These are phyloP conservation scores for Bjerkandera adusta DNA, from an alignment of 1,284 basidiomycete species.

Conservation along the genomic window DNA sequence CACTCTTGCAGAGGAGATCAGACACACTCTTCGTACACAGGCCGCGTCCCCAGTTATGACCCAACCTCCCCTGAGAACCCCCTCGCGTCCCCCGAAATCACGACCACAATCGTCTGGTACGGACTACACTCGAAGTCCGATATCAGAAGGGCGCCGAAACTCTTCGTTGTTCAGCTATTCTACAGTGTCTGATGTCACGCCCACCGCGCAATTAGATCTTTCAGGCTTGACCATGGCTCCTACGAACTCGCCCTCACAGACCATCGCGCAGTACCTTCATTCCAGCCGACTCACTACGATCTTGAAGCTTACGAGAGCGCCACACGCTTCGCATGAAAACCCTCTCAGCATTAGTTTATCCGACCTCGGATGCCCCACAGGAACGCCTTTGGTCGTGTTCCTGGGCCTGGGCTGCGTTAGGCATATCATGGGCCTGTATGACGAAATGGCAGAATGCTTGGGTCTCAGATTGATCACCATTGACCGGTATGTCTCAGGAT, in stretches of 20 bases:
- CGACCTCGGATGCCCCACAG: conserved; percentile 81
- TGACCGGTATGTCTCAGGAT: conserved; percentile 64
- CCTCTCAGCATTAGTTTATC: conserved; percentile 88
- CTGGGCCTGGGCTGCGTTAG: conserved; percentile 93
- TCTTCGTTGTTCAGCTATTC: conserved; percentile 36
- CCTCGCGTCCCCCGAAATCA: background rate
- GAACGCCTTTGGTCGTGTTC: conserved; percentile 88
- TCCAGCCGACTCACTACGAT: conserved; percentile 84
- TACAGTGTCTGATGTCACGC: conserved; percentile 43
- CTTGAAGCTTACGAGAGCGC: conserved; percentile 73
- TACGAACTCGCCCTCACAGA: conserved; percentile 52
- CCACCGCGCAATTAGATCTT: conserved; percentile 26
- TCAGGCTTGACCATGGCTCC: conserved; percentile 26
- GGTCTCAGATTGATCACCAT: conserved; percentile 90
- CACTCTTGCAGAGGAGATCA: conserved; percentile 79
- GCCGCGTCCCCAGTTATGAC: conserved; percentile 39
- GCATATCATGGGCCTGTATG: conserved; percentile 92
- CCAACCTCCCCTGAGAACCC: conserved; percentile 26
- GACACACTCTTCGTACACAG: conserved; percentile 62
- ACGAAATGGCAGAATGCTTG: conserved; percentile 90
- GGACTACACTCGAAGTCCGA: conserved; percentile 46
- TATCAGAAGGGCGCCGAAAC: conserved; percentile 44
- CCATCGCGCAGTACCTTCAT: conserved; percentile 81
- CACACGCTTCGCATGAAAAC: conserved; percentile 70
- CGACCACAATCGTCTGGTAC: conserved; percentile 37